A percentile compares a stretch with the other conserved stretches of the same genome.
phyloP scores from a whole-genome alignment of 2,329 filamentous ascomycete genomes.

The Hysterium pulicare region DNA sequence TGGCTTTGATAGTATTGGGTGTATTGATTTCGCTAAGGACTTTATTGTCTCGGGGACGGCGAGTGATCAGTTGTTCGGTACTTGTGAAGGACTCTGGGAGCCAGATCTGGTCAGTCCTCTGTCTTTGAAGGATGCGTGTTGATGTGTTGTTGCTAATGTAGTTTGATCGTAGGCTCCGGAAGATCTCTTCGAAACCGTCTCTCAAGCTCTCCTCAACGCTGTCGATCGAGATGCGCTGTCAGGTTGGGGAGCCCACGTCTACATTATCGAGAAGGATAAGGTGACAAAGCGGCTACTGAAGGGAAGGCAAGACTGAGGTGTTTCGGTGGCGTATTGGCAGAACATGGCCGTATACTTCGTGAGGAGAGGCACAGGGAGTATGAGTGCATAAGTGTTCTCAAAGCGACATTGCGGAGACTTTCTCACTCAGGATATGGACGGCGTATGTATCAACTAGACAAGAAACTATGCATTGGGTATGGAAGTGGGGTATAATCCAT shows the following conservation, averaged over 20 bases:
- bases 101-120: slow-evolving; percentile 73
- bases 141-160: background rate
- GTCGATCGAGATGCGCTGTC: slow-evolving; percentile 95
- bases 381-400: background rate
- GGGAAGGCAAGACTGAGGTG: slow-evolving; percentile 76
- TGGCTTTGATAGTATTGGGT: slow-evolving; percentile 98
- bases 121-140: background rate
- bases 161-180: slow-evolving; percentile 71
- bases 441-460: too few relatives aligned
- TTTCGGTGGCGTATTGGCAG: slow-evolving; percentile 1
- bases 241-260: slow-evolving; percentile 97
- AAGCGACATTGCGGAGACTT: too few relatives aligned
- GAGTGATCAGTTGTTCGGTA: slow-evolving; percentile 96
- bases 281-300: slow-evolving; percentile 98
- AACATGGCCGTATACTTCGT: background rate
- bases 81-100: slow-evolving; percentile 97
- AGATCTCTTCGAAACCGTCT: slow-evolving; percentile 97
- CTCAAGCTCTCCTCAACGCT: slow-evolving; percentile 90
- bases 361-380: background rate
- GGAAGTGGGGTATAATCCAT: too few relatives aligned
- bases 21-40: slow-evolving; percentile 99
- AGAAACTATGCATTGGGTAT: too few relatives aligned
- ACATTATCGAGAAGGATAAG: slow-evolving; percentile 99
- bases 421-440: too few relatives aligned
- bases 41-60: slow-evolving; percentile 98